These are phyloP conservation scores for Chlamydomonas urium DNA, from an alignment of 139 green algal genomes.

Conservation along the genomic window DNA sequence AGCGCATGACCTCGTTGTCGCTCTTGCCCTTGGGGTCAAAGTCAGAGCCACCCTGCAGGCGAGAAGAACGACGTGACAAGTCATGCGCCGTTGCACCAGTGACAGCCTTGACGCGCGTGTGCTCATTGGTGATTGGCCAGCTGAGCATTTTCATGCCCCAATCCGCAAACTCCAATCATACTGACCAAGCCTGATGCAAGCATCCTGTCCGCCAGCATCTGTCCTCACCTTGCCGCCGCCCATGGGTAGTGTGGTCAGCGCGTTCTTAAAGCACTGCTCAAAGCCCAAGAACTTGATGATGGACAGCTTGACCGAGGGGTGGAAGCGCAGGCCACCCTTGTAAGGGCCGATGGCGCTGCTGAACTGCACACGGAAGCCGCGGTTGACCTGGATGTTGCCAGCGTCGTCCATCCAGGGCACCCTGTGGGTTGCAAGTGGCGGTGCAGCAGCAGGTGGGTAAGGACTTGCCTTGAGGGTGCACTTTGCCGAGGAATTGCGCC, in stretches of 20 bases:
- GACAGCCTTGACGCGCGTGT: too few relatives aligned
- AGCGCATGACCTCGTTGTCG: slow-evolving; percentile 61
- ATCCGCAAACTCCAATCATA: too few relatives aligned
- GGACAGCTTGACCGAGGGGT: slow-evolving; percentile 69
- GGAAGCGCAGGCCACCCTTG: slow-evolving; percentile 81
- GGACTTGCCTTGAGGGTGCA: too few relatives aligned
- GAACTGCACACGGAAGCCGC: slow-evolving; percentile 76
- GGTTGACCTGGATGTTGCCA: slow-evolving; percentile 56
- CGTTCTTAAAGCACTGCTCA: slow-evolving; percentile 76
- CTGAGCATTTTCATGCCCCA: too few relatives aligned
- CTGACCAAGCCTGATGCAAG: too few relatives aligned
- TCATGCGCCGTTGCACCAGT: too few relatives aligned
- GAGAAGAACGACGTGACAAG: too few relatives aligned
- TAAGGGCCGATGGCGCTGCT: slow-evolving; percentile 75
- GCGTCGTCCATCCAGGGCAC: slow-evolving; percentile 53
- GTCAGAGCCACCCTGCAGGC: slow-evolving; percentile 76
- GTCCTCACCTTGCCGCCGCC: slow-evolving; percentile 68
- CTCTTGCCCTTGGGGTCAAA: slow-evolving; percentile 81
- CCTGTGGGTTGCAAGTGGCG: too few relatives aligned
- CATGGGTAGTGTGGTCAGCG: slow-evolving; percentile 74
- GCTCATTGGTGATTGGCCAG: too few relatives aligned
- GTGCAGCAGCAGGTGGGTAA: too few relatives aligned
- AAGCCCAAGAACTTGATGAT: slow-evolving; percentile 82
- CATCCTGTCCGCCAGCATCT: too few relatives aligned
- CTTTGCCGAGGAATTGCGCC: too few relatives aligned